Base-by-base conservation (phyloP, 345 rosid species). In the Mercurialis annua region DNA sequence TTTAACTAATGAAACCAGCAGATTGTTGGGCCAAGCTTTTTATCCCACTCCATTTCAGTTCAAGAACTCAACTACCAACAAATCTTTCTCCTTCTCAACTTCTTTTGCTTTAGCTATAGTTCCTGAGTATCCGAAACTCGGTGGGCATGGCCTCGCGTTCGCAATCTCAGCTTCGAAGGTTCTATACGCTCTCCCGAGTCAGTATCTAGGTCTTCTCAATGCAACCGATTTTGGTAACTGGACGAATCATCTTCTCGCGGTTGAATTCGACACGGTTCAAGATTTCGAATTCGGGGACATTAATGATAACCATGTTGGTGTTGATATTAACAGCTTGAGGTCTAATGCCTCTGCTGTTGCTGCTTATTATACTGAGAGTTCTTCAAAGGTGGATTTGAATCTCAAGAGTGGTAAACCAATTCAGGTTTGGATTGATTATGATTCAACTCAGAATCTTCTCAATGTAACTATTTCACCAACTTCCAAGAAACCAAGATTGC, bases 61-160 rank as follows among this genome's bases (percentile, higher is more conserved):
- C 71, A 73, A 73, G 56, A 73, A 66, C 62, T 38, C 64, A 16
- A 64, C 34, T 7, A 36, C n/a, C 11, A 46, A 23, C 18, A 68
- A 57, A 47, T 59, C 16, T 10, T 56, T 40, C 21, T 74, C 77
- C 4, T 74, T 74, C 48, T 74, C 77, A 0, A 68, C 77, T 15
- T 62, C 52, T 43, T 74, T 74, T 20, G 64, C 64, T 44, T 48
- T 74, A n/a, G 46, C 53, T 18, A 62, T 74, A 42, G 65, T 74
- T 36, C 77, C 77, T 0, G 65, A 74, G 46, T 74, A 68, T 58
- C 65, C 60, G 3, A 63, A 68, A 4, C 78, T 69, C 12, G 78
- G 78, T 21, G 78, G 78, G 17, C 78, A 74, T 59, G 78, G 78
- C 23, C 49, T 74, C 0, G 78, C 78, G 38, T 74, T 74, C 61